Percentiles rank a stretch among this genome's conserved stretches.
Conservation (phyloP, 73 alveolate genomes). For the Paramecium biaurelia region DNA sequence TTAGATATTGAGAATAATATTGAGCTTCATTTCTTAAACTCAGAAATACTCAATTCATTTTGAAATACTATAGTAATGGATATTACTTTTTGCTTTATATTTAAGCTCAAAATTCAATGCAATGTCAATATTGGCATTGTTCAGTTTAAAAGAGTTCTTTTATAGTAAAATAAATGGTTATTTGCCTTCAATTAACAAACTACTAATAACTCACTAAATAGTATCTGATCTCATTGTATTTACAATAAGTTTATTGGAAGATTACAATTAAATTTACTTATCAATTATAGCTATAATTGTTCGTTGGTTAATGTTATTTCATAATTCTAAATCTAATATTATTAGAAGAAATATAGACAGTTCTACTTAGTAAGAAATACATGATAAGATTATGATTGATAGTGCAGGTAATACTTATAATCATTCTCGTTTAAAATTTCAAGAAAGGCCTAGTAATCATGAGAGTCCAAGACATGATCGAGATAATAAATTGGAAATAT, state of each 20-base stretch:
- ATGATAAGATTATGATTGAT: background rate
- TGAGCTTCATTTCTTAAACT: background rate
- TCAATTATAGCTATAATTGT: background rate
- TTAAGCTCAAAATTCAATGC: background rate
- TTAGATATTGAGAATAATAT: background rate
- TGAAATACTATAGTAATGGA: background rate
- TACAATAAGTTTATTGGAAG: background rate
- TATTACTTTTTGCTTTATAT: background rate
- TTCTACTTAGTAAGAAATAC: background rate
- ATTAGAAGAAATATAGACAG: background rate
- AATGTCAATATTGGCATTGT: background rate
- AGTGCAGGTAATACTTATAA: background rate
- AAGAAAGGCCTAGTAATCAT: background rate
- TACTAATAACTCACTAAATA: background rate
- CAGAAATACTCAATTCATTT: background rate
- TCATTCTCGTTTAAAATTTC: background rate
- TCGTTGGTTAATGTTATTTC: background rate
- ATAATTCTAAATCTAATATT: background rate
- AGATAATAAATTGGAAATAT: background rate
- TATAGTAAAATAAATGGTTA: background rate
- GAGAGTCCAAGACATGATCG: conserved; percentile 1
- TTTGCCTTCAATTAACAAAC: background rate
- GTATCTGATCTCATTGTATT: background rate
- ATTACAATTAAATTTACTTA: background rate
- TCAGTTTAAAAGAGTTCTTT: background rate